Evolutionary conservation across 768 basidiomycete species (phyloP), one percentile per base, ranked within the genome.

Genomic region (Termitomyces eurrhizus): DNA sequence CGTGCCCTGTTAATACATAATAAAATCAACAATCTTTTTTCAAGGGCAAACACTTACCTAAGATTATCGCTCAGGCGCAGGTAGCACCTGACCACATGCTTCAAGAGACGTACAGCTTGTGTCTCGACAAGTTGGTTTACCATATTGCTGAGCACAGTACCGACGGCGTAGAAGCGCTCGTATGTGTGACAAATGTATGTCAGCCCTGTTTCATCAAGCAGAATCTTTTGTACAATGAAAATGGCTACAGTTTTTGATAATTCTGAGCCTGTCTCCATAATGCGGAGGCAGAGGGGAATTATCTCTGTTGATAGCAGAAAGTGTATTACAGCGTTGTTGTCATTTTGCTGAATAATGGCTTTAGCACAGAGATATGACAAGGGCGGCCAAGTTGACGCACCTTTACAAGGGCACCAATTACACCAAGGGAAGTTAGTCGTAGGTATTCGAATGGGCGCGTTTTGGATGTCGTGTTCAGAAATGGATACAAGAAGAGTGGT

Each of bases 141-240:
- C 97, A 99, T 99, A 74, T 97, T 98, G 79, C 92, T 93, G 61
- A 99, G 81, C 16, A 99, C 97, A 8, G 96, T 97, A 18, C 96
- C 97, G 57, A 99, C 97, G 14, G 97, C 97, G 73, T 98, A 98
- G 78, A 99, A 99, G 56, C 97, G 84, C 73, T 99, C 97, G 71
- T 99, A 99, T n/a, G 97, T 99, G 75, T 99, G 97, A 68, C 97
- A 98, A 69, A 98, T 99, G 74, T 99, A 99, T 16, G 94, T 95
- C 61, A 99, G 77, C 21, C 97, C 97, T 3, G 96, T 94, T 74
- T 99, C 97, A 73, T 99, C 97, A 56, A 98, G 82, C 16, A 99
- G 82, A 61, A 93, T 93, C 77, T 99, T 99, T 74, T 99, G 97
- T 4, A 99, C 97, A 69, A 99, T 99, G 75, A 99, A 99, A 69